phyloP scores from a whole-genome alignment of 192 early-diverging fungal genomes.

The Podila minutissima region DNA sequence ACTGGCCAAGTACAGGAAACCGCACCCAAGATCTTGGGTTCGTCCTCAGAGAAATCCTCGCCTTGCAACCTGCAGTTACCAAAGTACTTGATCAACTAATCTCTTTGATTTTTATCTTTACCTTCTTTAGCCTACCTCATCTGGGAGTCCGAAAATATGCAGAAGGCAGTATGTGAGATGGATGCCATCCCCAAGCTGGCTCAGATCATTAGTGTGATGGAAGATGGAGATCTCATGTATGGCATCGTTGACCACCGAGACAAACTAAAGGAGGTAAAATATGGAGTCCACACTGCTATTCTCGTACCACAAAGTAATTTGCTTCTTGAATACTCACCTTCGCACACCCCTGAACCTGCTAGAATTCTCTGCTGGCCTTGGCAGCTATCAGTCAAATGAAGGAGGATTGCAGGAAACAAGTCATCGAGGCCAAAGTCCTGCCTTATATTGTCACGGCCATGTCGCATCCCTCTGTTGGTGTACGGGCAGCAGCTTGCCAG shows the following conservation, averaged over 20 bases:
- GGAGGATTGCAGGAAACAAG: constrained; percentile 78
- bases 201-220: constrained; percentile 59
- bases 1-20: constrained; percentile 68
- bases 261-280: constrained; percentile 70
- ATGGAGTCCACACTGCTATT: neutral
- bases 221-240: constrained; percentile 52
- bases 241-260: constrained; percentile 60
- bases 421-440: constrained; percentile 81
- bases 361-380: constrained; percentile 77
- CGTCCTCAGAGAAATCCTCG: neutral
- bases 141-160: constrained; percentile 74
- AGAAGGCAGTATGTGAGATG: constrained; percentile 79
- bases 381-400: constrained; percentile 74
- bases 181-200: constrained; percentile 75
- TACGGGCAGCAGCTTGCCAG: constrained; percentile 82
- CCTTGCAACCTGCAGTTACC: neutral
- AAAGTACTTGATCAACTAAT: neutral
- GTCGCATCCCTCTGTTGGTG: constrained; percentile 58
- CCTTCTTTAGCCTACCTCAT: constrained; percentile 68
- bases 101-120: neutral
- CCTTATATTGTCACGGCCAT: constrained; percentile 75
- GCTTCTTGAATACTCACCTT: neutral
- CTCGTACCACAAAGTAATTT: no score
- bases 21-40: constrained; percentile 70
- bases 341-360: neutral